Base-by-base conservation (phyloP, 2,329 filamentous ascomycete genomes). In the Aspergillus unguis region DNA sequence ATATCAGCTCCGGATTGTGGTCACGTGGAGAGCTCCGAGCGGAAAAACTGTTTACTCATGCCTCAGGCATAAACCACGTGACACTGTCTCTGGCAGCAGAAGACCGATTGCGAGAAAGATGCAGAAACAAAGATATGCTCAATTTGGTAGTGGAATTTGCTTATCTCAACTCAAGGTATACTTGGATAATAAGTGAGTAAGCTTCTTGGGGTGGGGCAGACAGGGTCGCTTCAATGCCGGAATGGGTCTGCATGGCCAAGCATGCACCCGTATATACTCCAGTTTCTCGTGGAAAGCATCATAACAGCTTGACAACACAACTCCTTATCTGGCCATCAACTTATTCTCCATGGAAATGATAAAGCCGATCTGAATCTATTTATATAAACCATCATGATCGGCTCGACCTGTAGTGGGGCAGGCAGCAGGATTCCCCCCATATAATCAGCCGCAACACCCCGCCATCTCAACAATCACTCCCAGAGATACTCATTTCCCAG, bases 1-100 rank as follows among this genome's bases (percentile, higher is more conserved):
- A 49, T 53, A 53, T 53, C 51, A 50, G 51, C 51, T 53, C 51
- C 50, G 48, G 51, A 53, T 50, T 50, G 44, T 23, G n/a, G 23
- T 53, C 51, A 53, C 51, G 51, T 53, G 50, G 6, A 5, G 10
- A 8, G 8, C 23, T 29, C 38, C 38, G 47, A 2, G 10, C 47
- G 47, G 40, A 23, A 31, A 9, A 49, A 49, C 28, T 8, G 25
- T 5, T 8, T 5, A 6, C 32, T 17, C 17, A 17, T 28, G 35
- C 7, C 28, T 32, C 5, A 2, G 17, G 35, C 8, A n/a, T 6
- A 3, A 11, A 2, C 35, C 36, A 38, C 36, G 36, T 38, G 36
- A 38, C 11, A 1, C n/a, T 6, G n/a, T 17, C 17, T 17, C 17
- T 17, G 17, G 17, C 17, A 17, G 17, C 17, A 17, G 17, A 17